Conservation (phyloP, 2,329 filamentous ascomycete species). For the Fusarium zealandicum region DNA sequence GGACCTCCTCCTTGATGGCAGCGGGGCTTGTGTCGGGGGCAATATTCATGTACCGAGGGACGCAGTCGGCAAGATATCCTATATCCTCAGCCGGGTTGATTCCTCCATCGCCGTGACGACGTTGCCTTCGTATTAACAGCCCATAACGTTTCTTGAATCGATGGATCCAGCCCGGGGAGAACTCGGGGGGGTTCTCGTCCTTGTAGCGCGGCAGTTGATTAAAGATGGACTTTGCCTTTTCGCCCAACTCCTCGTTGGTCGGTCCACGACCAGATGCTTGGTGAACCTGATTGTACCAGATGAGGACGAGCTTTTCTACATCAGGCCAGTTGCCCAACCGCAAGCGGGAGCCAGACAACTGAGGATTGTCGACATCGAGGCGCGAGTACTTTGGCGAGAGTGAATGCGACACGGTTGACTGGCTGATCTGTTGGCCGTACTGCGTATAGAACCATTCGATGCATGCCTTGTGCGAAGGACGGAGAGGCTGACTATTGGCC, state of each 20-base stretch:
- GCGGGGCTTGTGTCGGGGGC: constrained; percentile 65
- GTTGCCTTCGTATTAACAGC: constrained; percentile 63
- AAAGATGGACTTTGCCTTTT: constrained; percentile 68
- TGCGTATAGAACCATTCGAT: constrained; percentile 68
- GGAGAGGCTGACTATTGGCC: constrained; percentile 63
- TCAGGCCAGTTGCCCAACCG: constrained; percentile 71
- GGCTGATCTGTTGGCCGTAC: constrained; percentile 67
- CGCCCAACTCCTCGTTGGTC: constrained; percentile 68
- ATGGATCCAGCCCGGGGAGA: constrained; percentile 70
- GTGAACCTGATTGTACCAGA: constrained; percentile 61
- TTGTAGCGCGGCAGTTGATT: constrained; percentile 65
- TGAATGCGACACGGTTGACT: constrained; percentile 69
- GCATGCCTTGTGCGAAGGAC: constrained; percentile 67
- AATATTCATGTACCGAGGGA: constrained; percentile 66
- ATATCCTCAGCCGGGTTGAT: constrained; percentile 63
- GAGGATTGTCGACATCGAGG: constrained; percentile 64
- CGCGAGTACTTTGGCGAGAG: constrained; percentile 68
- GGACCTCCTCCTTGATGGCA: constrained; percentile 64
- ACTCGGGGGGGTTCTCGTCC: constrained; percentile 66
- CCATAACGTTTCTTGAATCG: constrained; percentile 70
- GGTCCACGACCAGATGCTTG: constrained; percentile 61
- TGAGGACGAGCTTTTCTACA: constrained; percentile 64
- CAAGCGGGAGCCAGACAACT: constrained; percentile 67
- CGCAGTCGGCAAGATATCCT: constrained; percentile 65
- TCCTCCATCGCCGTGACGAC: constrained; percentile 57